Conservation (phyloP, 306 rosid genomes). For the Cajanus cajan region DNA sequence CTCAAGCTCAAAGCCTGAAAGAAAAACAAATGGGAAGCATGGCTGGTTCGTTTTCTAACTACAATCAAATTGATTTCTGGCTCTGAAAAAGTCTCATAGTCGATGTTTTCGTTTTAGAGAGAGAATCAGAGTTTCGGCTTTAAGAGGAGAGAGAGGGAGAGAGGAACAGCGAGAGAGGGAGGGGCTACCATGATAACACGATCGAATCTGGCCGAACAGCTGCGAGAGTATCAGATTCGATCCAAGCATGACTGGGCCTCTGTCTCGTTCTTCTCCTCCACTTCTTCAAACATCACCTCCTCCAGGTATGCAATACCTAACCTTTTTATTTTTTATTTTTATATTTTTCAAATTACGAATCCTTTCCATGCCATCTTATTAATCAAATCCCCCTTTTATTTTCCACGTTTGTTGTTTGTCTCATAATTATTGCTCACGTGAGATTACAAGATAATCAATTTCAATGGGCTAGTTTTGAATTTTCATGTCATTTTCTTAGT, state of each 20-base stretch:
- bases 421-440: neutral
- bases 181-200: slow-evolving; percentile 78
- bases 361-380: neutral
- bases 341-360: neutral
- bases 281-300: slow-evolving; percentile 67
- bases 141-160: neutral
- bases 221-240: slow-evolving; percentile 98
- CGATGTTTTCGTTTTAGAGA: slow-evolving; percentile 4
- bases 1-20: neutral
- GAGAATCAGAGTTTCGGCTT: slow-evolving; percentile 24
- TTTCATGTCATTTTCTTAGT: neutral
- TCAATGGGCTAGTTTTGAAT: neutral
- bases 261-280: slow-evolving; percentile 93
- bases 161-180: slow-evolving; percentile 17
- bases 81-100: slow-evolving; percentile 39
- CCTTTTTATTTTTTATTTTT: neutral
- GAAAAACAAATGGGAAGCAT: slow-evolving; percentile 11
- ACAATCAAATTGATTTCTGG: slow-evolving; percentile 28
- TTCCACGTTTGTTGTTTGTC: neutral
- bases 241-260: slow-evolving; percentile 98
- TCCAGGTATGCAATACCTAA: slow-evolving; percentile 55
- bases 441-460: neutral
- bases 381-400: neutral
- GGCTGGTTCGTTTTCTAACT: slow-evolving; percentile 15
- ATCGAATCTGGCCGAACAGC: slow-evolving; percentile 98